Evolutionary conservation across 306 rosid species (phyloP).

Genomic region (Gleditsia sinensis): DNA sequence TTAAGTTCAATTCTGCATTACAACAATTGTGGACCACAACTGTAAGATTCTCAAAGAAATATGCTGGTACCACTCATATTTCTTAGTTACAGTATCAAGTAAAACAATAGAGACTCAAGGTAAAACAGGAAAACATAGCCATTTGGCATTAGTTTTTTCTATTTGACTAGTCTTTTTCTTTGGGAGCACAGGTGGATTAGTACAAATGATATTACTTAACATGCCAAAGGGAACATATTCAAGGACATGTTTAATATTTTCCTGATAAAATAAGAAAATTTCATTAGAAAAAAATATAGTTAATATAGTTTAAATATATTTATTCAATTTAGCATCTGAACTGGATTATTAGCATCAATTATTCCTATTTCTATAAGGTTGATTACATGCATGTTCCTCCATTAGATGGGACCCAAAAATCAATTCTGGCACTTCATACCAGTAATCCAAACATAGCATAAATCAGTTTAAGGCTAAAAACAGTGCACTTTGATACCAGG

Average conservation of each 20-base stretch:
- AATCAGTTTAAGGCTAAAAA: not conserved
- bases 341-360: not conserved
- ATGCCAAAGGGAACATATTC: not conserved
- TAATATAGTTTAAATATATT: not conserved
- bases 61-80: not conserved
- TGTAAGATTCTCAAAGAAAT: not conserved
- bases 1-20: constrained; percentile 49
- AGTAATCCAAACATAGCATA: not conserved
- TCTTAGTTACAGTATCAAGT: not conserved
- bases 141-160: not conserved
- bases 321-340: not conserved
- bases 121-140: not conserved
- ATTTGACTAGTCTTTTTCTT: not conserved
- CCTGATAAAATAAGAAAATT: not conserved
- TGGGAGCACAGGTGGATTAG: not conserved
- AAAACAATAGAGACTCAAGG: not conserved
- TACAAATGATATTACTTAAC: not conserved
- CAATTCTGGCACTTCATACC: not conserved
- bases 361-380: not conserved
- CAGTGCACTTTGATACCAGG: not conserved
- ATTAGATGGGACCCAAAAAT: not conserved
- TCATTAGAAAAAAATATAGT: too few species aligned
- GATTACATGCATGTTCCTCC: not conserved
- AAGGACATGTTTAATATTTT: not conserved
- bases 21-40: not conserved